A percentile compares a stretch with the other conserved stretches of the same genome.
Evolutionary conservation across 2,329 filamentous ascomycete species (phyloP).

Genomic region (Pleurostoma richardsiae): DNA sequence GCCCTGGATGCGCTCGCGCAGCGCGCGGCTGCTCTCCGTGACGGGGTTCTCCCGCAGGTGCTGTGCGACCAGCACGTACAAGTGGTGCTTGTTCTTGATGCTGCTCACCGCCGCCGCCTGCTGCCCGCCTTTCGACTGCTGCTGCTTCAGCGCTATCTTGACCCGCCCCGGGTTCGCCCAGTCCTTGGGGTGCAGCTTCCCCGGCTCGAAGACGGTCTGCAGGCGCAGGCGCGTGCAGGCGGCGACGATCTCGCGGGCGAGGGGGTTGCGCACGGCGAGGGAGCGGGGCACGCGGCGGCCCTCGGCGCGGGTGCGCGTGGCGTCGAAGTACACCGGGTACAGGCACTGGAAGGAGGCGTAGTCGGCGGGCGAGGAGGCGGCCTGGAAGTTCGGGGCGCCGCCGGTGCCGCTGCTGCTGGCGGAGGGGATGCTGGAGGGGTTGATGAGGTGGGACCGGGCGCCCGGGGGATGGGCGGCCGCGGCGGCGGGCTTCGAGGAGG

Average conservation of each 20-base stretch:
- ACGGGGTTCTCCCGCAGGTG: slow-evolving; percentile 78
- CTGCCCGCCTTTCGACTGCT: background rate
- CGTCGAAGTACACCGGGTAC: slow-evolving; percentile 95
- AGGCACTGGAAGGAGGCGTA: slow-evolving; percentile 81
- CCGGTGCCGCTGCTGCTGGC: slow-evolving; percentile 26
- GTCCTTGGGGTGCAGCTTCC: slow-evolving; percentile 91
- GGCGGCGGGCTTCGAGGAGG: slow-evolving; percentile 6
- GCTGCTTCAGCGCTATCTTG: slow-evolving; percentile 65
- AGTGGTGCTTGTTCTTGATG: slow-evolving; percentile 76
- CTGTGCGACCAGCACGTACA: slow-evolving; percentile 74
- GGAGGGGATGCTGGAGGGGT: slow-evolving; percentile 30
- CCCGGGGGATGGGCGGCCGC: background rate
- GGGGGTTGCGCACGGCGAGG: slow-evolving; percentile 75
- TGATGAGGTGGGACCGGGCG: slow-evolving; percentile 18
- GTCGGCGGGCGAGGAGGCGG: slow-evolving; percentile 18
- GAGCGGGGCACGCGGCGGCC: slow-evolving; percentile 72
- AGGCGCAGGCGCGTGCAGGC: slow-evolving; percentile 72
- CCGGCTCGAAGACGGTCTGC: slow-evolving; percentile 78
- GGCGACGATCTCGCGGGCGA: slow-evolving; percentile 84
- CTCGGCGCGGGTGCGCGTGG: slow-evolving; percentile 64
- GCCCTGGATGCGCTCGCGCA: slow-evolving; percentile 69
- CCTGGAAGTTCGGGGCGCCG: slow-evolving; percentile 18
- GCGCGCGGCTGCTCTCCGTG: slow-evolving; percentile 60
- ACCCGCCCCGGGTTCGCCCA: slow-evolving; percentile 96
- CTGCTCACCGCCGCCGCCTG: slow-evolving; percentile 28